Base-by-base conservation (phyloP, 306 rosid species). In the Sphenostylis stenocarpa region DNA sequence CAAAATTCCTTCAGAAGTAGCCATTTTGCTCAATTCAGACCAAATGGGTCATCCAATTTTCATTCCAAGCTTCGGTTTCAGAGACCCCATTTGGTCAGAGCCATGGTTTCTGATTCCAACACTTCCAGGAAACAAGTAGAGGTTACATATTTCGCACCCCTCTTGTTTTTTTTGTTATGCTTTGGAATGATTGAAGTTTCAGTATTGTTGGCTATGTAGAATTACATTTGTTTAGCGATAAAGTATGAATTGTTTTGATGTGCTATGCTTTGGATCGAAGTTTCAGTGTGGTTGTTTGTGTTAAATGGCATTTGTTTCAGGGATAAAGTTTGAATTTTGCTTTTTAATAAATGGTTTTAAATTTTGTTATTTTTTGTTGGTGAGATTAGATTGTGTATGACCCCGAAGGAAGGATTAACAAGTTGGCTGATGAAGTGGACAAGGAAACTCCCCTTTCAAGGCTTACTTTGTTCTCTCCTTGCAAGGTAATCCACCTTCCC, bases 381-480 rank as follows among this genome's bases (percentile, higher is more conserved):
- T 77, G 56, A 65, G 75, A 80, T 79, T 84, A 94, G 97, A 70
- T 94, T 81, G 91, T 80, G 47, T 92, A 89, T 83, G 84, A 92
- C 79, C 92, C 88, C 82, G 97, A 95, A 73, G 90, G 78, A 88
- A 89, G 93, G 87, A 70, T 92, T 58, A 95, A 89, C 91, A 89
- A 83, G 82, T 82, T 89, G 70, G 98, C 96, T 55, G 96, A 90
- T 85, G 80, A 70, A 68, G 88, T 89, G 51, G 97, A 90, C 73
- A 78, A 34, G 76, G 84, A 87, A 26, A 91, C 96, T 68, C 91
- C 96, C 4, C 88, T 92, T 80, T 95, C 98, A 53, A 90, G 98
- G 86, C 92, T 95, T 63, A 84, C 93, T 78, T 80, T 95, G 62
- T 95, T 90, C 85, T 95, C 98, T 19, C 98, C 98, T 81, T 95